These are phyloP conservation scores for Ganoderma meredithae DNA, from an alignment of 1,284 basidiomycete species.

Conservation along the genomic window DNA sequence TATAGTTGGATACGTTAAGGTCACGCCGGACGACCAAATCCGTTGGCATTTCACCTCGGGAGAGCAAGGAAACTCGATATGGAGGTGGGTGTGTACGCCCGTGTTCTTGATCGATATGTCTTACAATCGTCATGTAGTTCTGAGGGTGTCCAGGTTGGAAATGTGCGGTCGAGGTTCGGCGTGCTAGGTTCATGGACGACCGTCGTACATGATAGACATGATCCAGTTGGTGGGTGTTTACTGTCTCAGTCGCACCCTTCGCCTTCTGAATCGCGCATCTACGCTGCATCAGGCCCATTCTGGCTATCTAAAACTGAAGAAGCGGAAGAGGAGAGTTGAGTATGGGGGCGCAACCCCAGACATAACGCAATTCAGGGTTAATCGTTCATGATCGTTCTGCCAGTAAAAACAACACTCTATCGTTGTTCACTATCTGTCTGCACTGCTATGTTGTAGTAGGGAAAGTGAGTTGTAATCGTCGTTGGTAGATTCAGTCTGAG, in stretches of 20 bases:
- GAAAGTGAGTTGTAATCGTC: neutral
- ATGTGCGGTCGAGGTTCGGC: constrained; percentile 63
- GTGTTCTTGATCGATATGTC: neutral
- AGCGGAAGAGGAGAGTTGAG: neutral
- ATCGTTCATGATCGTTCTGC: neutral
- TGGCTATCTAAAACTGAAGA: constrained; percentile 42
- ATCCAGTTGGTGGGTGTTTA: constrained; percentile 45
- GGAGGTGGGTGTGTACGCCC: constrained; percentile 57
- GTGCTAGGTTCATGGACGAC: constrained; percentile 76
- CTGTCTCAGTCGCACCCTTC: no score
- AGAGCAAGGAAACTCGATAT: constrained; percentile 62
- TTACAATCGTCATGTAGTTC: constrained; percentile 48
- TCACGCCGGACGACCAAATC: constrained; percentile 63
- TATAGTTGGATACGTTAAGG: constrained; percentile 61
- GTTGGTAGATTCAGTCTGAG: neutral
- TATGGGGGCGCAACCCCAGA: neutral
- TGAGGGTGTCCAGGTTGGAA: constrained; percentile 69
- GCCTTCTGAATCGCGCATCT: neutral
- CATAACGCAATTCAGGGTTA: neutral
- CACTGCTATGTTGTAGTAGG: neutral
- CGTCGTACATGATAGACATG: constrained; percentile 60
- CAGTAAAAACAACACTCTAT: neutral
- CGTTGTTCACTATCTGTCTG: neutral
- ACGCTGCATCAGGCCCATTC: constrained; percentile 39
- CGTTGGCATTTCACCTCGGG: constrained; percentile 71